Percentiles rank a stretch among this genome's conserved stretches.
phyloP scores from a whole-genome alignment of 345 rosid genomes.

The Citrus unshiu region DNA sequence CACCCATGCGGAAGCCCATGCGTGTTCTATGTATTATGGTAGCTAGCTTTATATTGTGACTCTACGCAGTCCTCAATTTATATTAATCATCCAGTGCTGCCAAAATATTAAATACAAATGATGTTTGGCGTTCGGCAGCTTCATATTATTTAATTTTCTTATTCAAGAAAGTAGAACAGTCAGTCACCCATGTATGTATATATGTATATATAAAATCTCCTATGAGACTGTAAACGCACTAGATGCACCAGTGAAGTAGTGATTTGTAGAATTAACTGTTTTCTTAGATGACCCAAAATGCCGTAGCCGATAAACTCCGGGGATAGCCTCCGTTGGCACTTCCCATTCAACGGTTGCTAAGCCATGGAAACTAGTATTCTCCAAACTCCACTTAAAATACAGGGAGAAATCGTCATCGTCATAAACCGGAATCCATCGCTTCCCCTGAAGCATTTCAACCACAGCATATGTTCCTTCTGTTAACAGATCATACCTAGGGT shows the following conservation, averaged over 20 bases:
- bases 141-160: too few relatives aligned
- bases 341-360: conserved; percentile 51
- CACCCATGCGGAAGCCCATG: too few relatives aligned
- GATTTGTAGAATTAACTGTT: conserved; percentile 22
- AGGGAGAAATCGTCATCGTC: conserved; percentile 60
- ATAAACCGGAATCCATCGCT: conserved; percentile 39
- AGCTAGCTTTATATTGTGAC: too few relatives aligned
- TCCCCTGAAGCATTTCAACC: conserved; percentile 44
- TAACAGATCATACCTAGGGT: conserved; percentile 53
- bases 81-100: too few relatives aligned
- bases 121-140: too few relatives aligned
- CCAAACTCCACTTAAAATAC: conserved; percentile 43
- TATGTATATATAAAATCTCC: neutral
- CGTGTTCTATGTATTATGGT: too few relatives aligned
- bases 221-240: conserved; percentile 39
- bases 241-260: conserved; percentile 51
- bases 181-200: too few relatives aligned
- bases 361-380: conserved; percentile 22
- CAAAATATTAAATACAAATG: too few relatives aligned
- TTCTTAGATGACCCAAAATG: conserved; percentile 49
- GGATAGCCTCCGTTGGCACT: conserved; percentile 30
- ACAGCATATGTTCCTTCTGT: conserved; percentile 57
- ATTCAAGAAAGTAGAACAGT: too few relatives aligned
- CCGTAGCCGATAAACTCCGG: conserved; percentile 44
- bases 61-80: too few relatives aligned